phyloP scores from a whole-genome alignment of 352 stramenopile species.

The Pythium brassicae region DNA sequence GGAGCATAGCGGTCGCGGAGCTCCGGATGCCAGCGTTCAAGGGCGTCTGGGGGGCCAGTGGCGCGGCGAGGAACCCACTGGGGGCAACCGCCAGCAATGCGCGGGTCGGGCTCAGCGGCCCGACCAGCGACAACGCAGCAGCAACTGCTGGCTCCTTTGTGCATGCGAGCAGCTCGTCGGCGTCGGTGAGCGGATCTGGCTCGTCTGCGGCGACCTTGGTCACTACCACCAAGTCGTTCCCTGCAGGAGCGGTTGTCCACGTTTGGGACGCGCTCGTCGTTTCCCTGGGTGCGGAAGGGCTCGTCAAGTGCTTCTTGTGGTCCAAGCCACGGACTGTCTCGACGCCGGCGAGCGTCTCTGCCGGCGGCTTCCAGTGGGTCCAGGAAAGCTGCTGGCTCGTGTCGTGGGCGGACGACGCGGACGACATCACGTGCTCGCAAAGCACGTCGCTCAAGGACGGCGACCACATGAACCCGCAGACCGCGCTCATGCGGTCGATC shows the following conservation, averaged over 20 bases:
- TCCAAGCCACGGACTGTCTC: constrained; percentile 47
- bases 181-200: neutral
- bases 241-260: constrained; percentile 2
- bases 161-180: neutral
- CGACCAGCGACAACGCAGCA: neutral
- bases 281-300: constrained; percentile 66
- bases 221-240: constrained; percentile 4
- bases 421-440: constrained; percentile 83
- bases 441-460: constrained; percentile 74
- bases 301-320: constrained; percentile 82
- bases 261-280: constrained; percentile 73
- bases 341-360: constrained; percentile 3
- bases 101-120: neutral
- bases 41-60: neutral
- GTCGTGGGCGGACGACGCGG: constrained; percentile 76
- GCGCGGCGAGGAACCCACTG: neutral
- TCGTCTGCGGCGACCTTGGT: neutral
- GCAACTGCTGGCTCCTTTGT: neutral
- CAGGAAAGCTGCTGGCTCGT: constrained; percentile 83
- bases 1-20: constrained; percentile 59
- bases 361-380: constrained; percentile 50
- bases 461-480: constrained; percentile 82
- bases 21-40: constrained; percentile 30
- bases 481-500: constrained; percentile 75
- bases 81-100: neutral